phyloP scores from a whole-genome alignment of 805 yeast species.

The Candida pini region DNA sequence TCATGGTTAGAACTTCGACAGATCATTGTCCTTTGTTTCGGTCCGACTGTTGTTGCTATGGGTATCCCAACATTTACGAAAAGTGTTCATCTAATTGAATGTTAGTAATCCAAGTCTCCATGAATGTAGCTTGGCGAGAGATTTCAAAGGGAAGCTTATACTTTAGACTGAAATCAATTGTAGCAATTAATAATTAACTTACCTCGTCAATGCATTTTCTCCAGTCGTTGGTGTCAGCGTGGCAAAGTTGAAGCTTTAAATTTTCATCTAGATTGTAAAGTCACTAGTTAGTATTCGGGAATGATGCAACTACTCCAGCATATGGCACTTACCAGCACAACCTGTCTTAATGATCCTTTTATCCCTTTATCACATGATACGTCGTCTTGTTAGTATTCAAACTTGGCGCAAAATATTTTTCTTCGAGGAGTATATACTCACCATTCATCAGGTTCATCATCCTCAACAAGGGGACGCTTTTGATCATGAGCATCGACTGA shows the following conservation, averaged over 20 bases:
- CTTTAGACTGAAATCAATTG: no score
- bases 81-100: conserved; percentile 32
- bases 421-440: conserved; percentile 18
- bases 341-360: conserved; percentile 69
- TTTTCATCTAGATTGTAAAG: conserved; percentile 45
- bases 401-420: background rate
- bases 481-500: conserved; percentile 5
- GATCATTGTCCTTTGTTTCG: conserved; percentile 30
- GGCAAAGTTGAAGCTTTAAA: conserved; percentile 64
- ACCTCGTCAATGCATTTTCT: conserved; percentile 63
- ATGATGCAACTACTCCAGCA: background rate
- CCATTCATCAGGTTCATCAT: conserved; percentile 71
- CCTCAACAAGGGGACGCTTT: conserved; percentile 26
- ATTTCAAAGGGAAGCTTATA: no score
- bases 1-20: conserved; percentile 14
- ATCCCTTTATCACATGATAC: conserved; percentile 41
- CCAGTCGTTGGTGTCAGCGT: conserved; percentile 82
- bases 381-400: background rate
- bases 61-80: conserved; percentile 37
- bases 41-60: conserved; percentile 36
- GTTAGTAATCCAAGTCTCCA: background rate
- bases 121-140: no score
- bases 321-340: conserved; percentile 44
- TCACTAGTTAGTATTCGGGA: conserved; percentile 4
- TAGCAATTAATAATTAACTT: conserved; percentile 16